Evolutionary conservation across 164 flowering plant species (phyloP).

Genomic region (Chloranthus sessilifolius): DNA sequence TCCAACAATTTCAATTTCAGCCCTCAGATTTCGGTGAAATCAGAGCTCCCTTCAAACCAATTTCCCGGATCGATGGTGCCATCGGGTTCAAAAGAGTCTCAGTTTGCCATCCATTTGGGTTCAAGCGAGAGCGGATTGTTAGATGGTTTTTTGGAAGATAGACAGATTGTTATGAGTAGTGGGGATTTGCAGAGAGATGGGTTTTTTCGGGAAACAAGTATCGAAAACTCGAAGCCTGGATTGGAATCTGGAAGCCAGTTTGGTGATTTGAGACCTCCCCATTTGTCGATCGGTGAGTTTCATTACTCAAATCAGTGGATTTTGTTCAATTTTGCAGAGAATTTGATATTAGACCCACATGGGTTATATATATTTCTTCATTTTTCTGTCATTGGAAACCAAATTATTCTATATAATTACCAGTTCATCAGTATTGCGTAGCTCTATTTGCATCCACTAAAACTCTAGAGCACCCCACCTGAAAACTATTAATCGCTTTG

Average conservation of each 20-base stretch:
- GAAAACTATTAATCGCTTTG: no score
- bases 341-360: neutral
- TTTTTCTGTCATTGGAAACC: no score
- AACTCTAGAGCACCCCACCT: no score
- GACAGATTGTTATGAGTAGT: slow-evolving; percentile 16
- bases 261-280: slow-evolving; percentile 12
- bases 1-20: slow-evolving; percentile 1
- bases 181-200: slow-evolving; percentile 7
- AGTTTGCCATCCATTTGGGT: neutral
- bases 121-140: slow-evolving; percentile 24
- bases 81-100: slow-evolving; percentile 8
- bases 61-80: slow-evolving; percentile 3
- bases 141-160: slow-evolving; percentile 33
- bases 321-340: neutral
- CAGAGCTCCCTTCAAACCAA: slow-evolving; percentile 36
- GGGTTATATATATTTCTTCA: no score
- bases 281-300: neutral
- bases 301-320: neutral
- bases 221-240: neutral
- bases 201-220: neutral
- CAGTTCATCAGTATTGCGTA: no score
- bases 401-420: no score
- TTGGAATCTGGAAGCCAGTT: slow-evolving; percentile 7
- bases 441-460: no score
- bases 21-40: slow-evolving; percentile 9